These are phyloP conservation scores for Beauveria sp. DNA, from an alignment of 2,329 filamentous ascomycete species.

Conservation along the genomic window DNA sequence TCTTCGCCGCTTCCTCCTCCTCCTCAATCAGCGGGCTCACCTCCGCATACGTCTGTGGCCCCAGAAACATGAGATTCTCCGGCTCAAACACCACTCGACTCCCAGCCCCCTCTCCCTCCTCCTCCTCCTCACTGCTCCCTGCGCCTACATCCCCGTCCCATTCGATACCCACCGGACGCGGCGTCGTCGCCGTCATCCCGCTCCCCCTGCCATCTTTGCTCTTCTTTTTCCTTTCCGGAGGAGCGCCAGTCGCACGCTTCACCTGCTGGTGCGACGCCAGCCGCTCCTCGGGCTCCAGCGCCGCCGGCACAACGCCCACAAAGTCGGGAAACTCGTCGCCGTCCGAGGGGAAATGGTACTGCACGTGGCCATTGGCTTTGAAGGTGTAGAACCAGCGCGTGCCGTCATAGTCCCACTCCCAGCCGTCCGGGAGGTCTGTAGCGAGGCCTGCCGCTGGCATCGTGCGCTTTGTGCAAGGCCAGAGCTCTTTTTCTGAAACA, in stretches of 20 bases:
- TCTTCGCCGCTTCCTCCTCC: slow-evolving; percentile 26
- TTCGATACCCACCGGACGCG: slow-evolving; percentile 14
- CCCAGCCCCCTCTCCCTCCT: slow-evolving; percentile 24
- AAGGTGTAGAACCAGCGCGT: slow-evolving; percentile 51
- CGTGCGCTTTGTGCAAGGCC: neutral
- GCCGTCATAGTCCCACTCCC: slow-evolving; percentile 53
- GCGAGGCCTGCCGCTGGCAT: neutral
- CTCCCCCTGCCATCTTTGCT: slow-evolving; percentile 11
- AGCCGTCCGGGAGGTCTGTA: slow-evolving; percentile 39
- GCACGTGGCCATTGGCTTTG: slow-evolving; percentile 43
- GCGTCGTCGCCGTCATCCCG: slow-evolving; percentile 26
- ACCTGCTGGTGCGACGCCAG: slow-evolving; percentile 45
- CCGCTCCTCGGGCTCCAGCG: slow-evolving; percentile 44
- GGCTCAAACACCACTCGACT: slow-evolving; percentile 39
- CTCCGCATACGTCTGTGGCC: slow-evolving; percentile 37
- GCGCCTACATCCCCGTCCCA: slow-evolving; percentile 27
- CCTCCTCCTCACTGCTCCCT: slow-evolving; percentile 24
- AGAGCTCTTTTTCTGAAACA: too few relatives aligned
- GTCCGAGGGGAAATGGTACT: slow-evolving; percentile 49
- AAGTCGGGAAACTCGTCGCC: slow-evolving; percentile 53
- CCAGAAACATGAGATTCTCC: slow-evolving; percentile 46
- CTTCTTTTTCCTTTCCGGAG: slow-evolving; percentile 5
- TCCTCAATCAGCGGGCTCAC: slow-evolving; percentile 36
- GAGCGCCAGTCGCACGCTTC: slow-evolving; percentile 24
- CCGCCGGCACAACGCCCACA: slow-evolving; percentile 30